Percentiles rank a stretch among this genome's conserved stretches.
These are phyloP conservation scores for Beauveria medogensis DNA, from an alignment of 2,329 filamentous ascomycete species.

Conservation along the genomic window DNA sequence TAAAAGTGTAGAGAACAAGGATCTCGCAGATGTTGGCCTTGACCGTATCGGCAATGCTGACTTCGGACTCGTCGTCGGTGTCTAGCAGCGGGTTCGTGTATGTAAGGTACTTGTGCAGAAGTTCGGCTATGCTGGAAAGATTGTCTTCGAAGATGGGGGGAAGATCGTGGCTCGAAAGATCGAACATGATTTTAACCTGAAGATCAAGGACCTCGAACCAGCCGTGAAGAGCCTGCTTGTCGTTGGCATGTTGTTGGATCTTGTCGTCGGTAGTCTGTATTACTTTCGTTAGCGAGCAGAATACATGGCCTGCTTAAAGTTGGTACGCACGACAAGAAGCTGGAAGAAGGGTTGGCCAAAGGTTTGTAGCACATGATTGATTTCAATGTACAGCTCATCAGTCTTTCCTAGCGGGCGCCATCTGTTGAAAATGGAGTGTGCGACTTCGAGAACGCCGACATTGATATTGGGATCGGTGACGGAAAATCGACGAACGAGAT, in stretches of 20 bases:
- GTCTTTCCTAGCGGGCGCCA: slow-evolving; percentile 93
- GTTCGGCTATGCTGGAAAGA: slow-evolving; percentile 62
- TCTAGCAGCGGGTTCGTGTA: slow-evolving; percentile 79
- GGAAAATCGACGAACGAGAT: slow-evolving; percentile 82
- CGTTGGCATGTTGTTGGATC: slow-evolving; percentile 66
- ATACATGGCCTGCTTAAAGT: no score
- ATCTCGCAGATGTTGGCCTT: slow-evolving; percentile 92
- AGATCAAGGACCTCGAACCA: slow-evolving; percentile 83
- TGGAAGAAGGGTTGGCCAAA: slow-evolving; percentile 80
- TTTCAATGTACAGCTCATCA: slow-evolving; percentile 86
- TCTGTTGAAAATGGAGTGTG: slow-evolving; percentile 93
- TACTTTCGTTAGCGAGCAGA: slow-evolving; percentile 14
- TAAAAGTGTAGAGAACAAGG: slow-evolving; percentile 82
- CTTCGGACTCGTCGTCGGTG: slow-evolving; percentile 83
- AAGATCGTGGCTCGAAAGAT: slow-evolving; percentile 94
- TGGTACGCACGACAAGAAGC: slow-evolving; percentile 57
- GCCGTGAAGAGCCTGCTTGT: slow-evolving; percentile 65
- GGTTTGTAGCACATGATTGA: slow-evolving; percentile 85
- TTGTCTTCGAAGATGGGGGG: slow-evolving; percentile 92
- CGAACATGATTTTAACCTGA: slow-evolving; percentile 86
- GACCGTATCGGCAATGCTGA: slow-evolving; percentile 74
- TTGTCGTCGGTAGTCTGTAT: slow-evolving; percentile 56
- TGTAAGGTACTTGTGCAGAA: slow-evolving; percentile 87
- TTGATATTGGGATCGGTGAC: slow-evolving; percentile 76
- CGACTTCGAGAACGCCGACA: slow-evolving; percentile 90